phyloP scores from a whole-genome alignment of 495 filamentous ascomycete species.

The Chaetomidium leptoderma region DNA sequence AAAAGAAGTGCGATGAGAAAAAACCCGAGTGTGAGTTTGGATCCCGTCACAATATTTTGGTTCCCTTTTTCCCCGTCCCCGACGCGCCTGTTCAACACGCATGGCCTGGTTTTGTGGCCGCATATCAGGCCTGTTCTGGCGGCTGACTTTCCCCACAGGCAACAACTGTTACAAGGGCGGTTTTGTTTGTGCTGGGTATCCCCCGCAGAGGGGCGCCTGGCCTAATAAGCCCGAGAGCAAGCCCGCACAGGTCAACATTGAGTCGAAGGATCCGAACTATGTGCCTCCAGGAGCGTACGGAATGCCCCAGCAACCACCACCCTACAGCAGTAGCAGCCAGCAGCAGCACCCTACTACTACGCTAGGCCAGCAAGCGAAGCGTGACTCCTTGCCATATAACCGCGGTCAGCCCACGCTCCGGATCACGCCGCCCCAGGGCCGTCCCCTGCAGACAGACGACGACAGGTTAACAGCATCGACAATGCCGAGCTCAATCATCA shows the following conservation, averaged over 20 bases:
- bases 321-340: constrained; percentile 24
- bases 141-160: constrained; percentile 51
- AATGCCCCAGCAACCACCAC: constrained; percentile 46
- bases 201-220: constrained; percentile 65
- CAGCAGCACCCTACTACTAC: no score
- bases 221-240: constrained; percentile 55
- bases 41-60: constrained; percentile 4
- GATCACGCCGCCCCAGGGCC: constrained; percentile 53
- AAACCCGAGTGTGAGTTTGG: constrained; percentile 79
- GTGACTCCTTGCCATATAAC: constrained; percentile 49
- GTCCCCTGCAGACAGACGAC: constrained; percentile 47
- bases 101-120: constrained; percentile 20
- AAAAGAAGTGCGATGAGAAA: constrained; percentile 98
- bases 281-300: constrained; percentile 57
- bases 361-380: constrained; percentile 36
- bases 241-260: constrained; percentile 66
- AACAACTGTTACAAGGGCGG: constrained; percentile 90
- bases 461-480: constrained; percentile 47
- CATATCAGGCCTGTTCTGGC: constrained; percentile 10
- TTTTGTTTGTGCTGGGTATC: constrained; percentile 91
- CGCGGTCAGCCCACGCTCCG: constrained; percentile 50
- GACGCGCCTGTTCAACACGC: constrained; percentile 14
- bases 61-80: constrained; percentile 4
- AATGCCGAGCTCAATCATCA: constrained; percentile 47
- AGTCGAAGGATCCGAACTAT: constrained; percentile 71